These are phyloP conservation scores for Apiospora koreana DNA, from an alignment of 2,329 filamentous ascomycete genomes.

Conservation along the genomic window DNA sequence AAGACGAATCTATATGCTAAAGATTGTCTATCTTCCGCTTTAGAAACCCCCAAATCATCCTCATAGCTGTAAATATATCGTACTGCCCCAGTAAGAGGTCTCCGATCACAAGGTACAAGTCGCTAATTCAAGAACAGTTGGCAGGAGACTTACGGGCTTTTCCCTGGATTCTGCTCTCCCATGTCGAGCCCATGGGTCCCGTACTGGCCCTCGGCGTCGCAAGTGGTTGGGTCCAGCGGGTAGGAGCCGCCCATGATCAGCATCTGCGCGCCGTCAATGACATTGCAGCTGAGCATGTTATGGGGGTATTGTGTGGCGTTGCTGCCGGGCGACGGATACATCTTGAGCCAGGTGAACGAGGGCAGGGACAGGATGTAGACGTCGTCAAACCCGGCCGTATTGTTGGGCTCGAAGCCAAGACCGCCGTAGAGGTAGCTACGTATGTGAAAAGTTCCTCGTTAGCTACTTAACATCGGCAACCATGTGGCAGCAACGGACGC, in stretches of 20 bases:
- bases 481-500: too few relatives aligned
- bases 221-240: slow-evolving; percentile 42
- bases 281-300: slow-evolving; percentile 59
- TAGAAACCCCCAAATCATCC: background rate
- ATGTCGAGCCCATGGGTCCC: slow-evolving; percentile 59
- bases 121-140: background rate
- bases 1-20: too few relatives aligned
- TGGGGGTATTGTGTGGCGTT: slow-evolving; percentile 45
- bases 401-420: slow-evolving; percentile 43
- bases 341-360: slow-evolving; percentile 62
- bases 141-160: slow-evolving; percentile 29
- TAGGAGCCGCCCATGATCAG: slow-evolving; percentile 63
- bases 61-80: background rate
- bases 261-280: slow-evolving; percentile 60
- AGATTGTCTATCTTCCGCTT: too few relatives aligned
- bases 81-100: background rate
- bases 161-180: slow-evolving; percentile 47
- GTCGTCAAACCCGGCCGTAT: slow-evolving; percentile 58
- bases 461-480: background rate
- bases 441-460: slow-evolving; percentile 9
- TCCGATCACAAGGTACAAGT: background rate
- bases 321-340: slow-evolving; percentile 44
- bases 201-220: slow-evolving; percentile 54
- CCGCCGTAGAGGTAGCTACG: slow-evolving; percentile 63
- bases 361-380: slow-evolving; percentile 63